Evolutionary conservation across 441 rosid species (phyloP).

Genomic region (Pelargonium myrrhifolium): DNA sequence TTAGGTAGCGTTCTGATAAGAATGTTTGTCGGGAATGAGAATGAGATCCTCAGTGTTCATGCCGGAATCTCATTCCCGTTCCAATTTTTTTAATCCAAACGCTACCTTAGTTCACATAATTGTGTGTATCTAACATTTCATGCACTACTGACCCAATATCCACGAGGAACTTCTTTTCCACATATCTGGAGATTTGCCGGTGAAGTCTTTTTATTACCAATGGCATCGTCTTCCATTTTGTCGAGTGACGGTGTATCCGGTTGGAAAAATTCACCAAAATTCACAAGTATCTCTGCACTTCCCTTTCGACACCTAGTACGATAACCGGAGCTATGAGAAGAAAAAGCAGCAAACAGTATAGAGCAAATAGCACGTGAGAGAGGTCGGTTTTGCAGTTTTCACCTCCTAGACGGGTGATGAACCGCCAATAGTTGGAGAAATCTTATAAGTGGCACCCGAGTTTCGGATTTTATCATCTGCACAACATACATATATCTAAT

Average conservation of each 20-base stretch:
- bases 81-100: too few species aligned
- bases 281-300: slow-evolving; percentile 75
- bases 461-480: slow-evolving; percentile 69
- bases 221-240: slow-evolving; percentile 22
- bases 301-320: slow-evolving; percentile 84
- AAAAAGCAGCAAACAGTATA: slow-evolving; percentile 21
- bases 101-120: too few species aligned
- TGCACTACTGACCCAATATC: slow-evolving; percentile 66
- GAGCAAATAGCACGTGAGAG: slow-evolving; percentile 16
- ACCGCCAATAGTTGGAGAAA: slow-evolving; percentile 78
- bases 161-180: slow-evolving; percentile 94
- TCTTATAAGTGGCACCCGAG: slow-evolving; percentile 65
- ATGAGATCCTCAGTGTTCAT: too few species aligned
- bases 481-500: slow-evolving; percentile 16
- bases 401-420: slow-evolving; percentile 94
- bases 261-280: slow-evolving; percentile 69
- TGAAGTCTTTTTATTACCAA: slow-evolving; percentile 28
- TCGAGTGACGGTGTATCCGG: slow-evolving; percentile 37
- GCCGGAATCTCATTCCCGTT: too few species aligned
- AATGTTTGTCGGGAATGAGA: too few species aligned
- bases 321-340: slow-evolving; percentile 24
- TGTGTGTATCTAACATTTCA: neutral
- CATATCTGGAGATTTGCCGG: slow-evolving; percentile 56
- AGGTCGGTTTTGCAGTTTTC: slow-evolving; percentile 11
- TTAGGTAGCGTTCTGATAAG: too few species aligned